phyloP scores from a whole-genome alignment of 192 early-diverging fungal species.

The Rhizoclosmatium globosum region DNA sequence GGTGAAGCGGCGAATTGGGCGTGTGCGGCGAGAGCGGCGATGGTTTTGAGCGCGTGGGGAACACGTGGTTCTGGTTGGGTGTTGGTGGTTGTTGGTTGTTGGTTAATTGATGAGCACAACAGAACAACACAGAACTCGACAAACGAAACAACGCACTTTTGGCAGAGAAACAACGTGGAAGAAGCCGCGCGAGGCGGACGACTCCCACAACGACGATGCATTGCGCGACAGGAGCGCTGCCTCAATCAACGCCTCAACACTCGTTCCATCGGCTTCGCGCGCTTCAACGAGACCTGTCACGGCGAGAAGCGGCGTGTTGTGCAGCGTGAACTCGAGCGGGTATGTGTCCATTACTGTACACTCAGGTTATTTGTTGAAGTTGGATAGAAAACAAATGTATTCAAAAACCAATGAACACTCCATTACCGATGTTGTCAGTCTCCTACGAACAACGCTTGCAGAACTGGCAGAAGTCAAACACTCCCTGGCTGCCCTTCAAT shows the following conservation, averaged over 20 bases:
- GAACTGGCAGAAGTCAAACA: too few species aligned
- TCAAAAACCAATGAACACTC: too few species aligned
- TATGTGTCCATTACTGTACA: conserved; percentile 47
- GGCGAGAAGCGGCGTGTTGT: conserved; percentile 58
- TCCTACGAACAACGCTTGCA: too few species aligned
- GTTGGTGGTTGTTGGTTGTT: not conserved
- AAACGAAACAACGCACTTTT: conserved; percentile 34
- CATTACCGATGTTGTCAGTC: too few species aligned
- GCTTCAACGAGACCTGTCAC: conserved; percentile 42
- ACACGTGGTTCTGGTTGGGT: not conserved
- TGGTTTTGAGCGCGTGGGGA: conserved; percentile 10
- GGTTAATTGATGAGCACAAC: not conserved
- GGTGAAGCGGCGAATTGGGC: conserved; percentile 75
- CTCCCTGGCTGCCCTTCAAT: too few species aligned
- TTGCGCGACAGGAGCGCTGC: conserved; percentile 48
- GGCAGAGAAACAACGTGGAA: conserved; percentile 47
- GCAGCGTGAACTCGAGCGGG: conserved; percentile 53
- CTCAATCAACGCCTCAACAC: conserved; percentile 36
- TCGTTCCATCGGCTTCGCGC: not conserved
- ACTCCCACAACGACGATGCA: conserved; percentile 48
- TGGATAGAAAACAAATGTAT: too few species aligned
- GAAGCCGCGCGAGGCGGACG: conserved; percentile 31
- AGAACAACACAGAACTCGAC: not conserved
- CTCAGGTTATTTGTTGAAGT: not conserved
- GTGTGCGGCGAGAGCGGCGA: conserved; percentile 69